A percentile compares a stretch with the other conserved stretches of the same genome.
Conservation (phyloP, 2,329 filamentous ascomycete species). For the Nigrospora osmanthi region DNA sequence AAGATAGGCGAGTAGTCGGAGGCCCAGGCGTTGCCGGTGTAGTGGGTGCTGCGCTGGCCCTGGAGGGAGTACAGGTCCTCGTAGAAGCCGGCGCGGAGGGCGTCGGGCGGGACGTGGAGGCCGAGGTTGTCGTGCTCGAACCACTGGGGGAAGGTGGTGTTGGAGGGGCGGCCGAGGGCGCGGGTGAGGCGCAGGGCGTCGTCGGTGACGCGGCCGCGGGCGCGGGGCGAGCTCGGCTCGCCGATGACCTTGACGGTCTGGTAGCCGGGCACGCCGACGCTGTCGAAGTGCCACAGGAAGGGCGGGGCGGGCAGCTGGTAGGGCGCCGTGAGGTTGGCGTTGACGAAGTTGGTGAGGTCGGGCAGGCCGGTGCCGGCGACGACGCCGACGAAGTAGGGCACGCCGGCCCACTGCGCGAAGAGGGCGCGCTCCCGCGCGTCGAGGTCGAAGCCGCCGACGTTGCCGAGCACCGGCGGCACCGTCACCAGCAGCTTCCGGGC, state of each 20-base stretch:
- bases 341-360: conserved; percentile 5
- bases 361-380: conserved; percentile 5
- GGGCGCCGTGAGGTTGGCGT: conserved; percentile 7
- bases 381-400: conserved; percentile 13
- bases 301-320: conserved; percentile 5
- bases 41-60: conserved; percentile 29
- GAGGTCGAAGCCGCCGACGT: conserved; percentile 16
- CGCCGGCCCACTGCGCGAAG: conserved; percentile 16
- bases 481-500: conserved; percentile 17
- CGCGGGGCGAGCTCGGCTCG: conserved; percentile 4
- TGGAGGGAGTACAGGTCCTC: conserved; percentile 27
- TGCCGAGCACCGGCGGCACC: conserved; percentile 14
- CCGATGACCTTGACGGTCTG: conserved; percentile 11
- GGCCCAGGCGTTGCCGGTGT: conserved; percentile 25
- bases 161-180: background rate
- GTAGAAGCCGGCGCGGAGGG: conserved; percentile 25
- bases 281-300: conserved; percentile 10
- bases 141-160: conserved; percentile 14
- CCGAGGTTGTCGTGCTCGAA: conserved; percentile 22
- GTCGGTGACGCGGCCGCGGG: conserved; percentile 1
- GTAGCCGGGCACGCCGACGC: conserved; percentile 9
- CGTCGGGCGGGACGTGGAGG: conserved; percentile 17
- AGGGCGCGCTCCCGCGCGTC: conserved; percentile 11
- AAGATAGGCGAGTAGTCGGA: conserved; percentile 22
- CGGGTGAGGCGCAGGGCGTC: background rate